phyloP scores from a whole-genome alignment of 164 flowering plant species.

The Chloranthus sessilifolius region DNA sequence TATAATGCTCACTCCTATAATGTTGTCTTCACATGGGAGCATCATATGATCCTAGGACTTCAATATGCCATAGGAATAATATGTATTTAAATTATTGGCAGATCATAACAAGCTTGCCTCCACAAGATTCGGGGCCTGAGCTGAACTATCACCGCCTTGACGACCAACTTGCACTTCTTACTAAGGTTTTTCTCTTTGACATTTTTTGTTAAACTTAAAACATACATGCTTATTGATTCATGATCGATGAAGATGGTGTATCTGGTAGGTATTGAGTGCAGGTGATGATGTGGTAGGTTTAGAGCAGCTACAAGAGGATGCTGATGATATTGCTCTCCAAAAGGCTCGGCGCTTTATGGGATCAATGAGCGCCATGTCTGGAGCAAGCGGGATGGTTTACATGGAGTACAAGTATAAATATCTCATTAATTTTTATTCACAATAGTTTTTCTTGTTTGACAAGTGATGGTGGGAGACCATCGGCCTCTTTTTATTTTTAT shows the following conservation, averaged over 20 bases:
- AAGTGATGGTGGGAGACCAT: too few species aligned
- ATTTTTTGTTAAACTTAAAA: background rate
- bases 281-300: conserved; percentile 87
- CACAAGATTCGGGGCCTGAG: conserved; percentile 72
- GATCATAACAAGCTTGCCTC: conserved; percentile 94
- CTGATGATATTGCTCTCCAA: conserved; percentile 69
- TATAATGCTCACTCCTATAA: too few species aligned
- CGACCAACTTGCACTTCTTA: conserved; percentile 76
- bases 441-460: too few species aligned
- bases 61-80: too few species aligned
- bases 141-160: conserved; percentile 60
- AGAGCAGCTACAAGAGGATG: conserved; percentile 86
- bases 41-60: too few species aligned
- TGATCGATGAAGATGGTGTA: conserved; percentile 6
- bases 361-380: conserved; percentile 94
- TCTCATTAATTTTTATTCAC: background rate
- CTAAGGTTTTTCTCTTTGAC: conserved; percentile 50
- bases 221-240: background rate
- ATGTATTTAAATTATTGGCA: conserved; percentile 17
- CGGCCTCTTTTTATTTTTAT: too few species aligned
- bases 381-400: conserved; percentile 85
- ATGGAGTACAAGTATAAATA: conserved; percentile 71
- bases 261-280: conserved; percentile 63
- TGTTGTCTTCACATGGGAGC: too few species aligned
- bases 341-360: conserved; percentile 69